A percentile compares a stretch with the other conserved stretches of the same genome.
These are phyloP conservation scores for Ascoidea asiatica DNA, from an alignment of 805 yeast species.

Conservation along the genomic window DNA sequence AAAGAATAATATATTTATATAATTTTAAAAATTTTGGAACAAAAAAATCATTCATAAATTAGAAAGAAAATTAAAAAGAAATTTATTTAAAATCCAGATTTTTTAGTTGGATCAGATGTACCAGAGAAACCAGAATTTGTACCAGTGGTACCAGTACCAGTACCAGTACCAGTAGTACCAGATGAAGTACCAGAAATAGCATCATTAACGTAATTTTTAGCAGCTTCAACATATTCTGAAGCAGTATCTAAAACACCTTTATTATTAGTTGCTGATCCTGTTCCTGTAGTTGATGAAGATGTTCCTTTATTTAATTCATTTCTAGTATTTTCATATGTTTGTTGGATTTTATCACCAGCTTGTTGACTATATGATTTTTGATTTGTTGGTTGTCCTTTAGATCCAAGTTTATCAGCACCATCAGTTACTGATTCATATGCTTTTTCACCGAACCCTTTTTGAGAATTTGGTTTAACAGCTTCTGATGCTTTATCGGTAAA, in stretches of 20 bases:
- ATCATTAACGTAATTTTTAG: constrained; percentile 34
- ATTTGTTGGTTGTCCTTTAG: constrained; percentile 44
- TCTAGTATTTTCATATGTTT: background rate
- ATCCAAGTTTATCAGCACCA: constrained; percentile 50
- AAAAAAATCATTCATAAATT: too few species aligned
- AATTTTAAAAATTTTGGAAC: too few species aligned
- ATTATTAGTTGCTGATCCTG: constrained; percentile 9
- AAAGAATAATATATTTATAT: too few species aligned
- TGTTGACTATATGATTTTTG: constrained; percentile 62
- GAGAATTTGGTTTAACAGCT: constrained; percentile 53
- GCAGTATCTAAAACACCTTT: constrained; percentile 41
- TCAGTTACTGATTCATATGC: constrained; percentile 61
- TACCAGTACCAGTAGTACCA: too few species aligned
- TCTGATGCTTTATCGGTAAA: constrained; percentile 58
- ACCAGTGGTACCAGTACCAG: too few species aligned
- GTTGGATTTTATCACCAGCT: constrained; percentile 9
- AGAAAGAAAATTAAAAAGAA: too few species aligned
- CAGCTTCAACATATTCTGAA: constrained; percentile 41
- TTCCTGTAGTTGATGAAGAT: background rate
- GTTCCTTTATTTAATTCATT: background rate
- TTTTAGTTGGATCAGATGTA: too few species aligned
- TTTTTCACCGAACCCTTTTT: constrained; percentile 51
- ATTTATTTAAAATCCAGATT: too few species aligned
- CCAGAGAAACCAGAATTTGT: too few species aligned
- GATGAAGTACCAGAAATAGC: constrained; percentile 15